Conservation (phyloP, 2,329 filamentous ascomycete species). For the Cercospora sojina region DNA sequence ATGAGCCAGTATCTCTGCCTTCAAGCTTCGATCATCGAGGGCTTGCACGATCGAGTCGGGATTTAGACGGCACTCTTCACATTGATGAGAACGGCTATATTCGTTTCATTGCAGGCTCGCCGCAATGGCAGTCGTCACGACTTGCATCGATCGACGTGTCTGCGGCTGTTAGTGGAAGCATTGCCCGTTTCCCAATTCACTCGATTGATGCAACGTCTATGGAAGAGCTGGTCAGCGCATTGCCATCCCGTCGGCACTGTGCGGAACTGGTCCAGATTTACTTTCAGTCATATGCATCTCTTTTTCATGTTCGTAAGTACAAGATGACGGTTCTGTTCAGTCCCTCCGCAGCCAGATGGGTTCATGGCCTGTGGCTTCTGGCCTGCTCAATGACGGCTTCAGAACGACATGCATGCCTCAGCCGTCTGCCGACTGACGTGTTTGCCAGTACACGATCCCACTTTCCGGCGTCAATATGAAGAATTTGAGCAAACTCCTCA, state of each 20-base stretch:
- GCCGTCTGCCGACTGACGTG: not conserved
- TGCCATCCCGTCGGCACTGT: not conserved
- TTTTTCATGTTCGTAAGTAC: constrained; percentile 7
- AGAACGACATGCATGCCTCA: not conserved
- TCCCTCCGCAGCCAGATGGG: not conserved
- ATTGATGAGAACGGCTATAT: not conserved
- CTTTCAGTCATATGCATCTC: constrained; percentile 6
- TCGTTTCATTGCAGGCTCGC: not conserved
- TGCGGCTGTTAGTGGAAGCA: not conserved
- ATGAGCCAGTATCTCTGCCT: not conserved
- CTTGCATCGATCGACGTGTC: not conserved
- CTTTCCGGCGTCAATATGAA: not conserved
- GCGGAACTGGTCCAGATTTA: not conserved
- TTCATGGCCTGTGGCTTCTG: not conserved
- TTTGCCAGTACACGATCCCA: constrained; percentile 1
- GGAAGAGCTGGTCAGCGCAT: not conserved
- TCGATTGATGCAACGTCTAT: not conserved
- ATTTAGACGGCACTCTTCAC: not conserved
- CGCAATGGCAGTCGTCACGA: not conserved
- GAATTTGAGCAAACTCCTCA: not conserved
- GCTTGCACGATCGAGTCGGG: not conserved
- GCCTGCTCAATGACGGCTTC: not conserved
- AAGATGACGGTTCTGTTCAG: not conserved
- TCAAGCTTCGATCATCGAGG: not conserved
- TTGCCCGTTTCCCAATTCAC: not conserved